Evolutionary conservation across 2,329 filamentous ascomycete species (phyloP), one percentile per base, ranked within the genome.

Genomic region (Fusarium anguioides): DNA sequence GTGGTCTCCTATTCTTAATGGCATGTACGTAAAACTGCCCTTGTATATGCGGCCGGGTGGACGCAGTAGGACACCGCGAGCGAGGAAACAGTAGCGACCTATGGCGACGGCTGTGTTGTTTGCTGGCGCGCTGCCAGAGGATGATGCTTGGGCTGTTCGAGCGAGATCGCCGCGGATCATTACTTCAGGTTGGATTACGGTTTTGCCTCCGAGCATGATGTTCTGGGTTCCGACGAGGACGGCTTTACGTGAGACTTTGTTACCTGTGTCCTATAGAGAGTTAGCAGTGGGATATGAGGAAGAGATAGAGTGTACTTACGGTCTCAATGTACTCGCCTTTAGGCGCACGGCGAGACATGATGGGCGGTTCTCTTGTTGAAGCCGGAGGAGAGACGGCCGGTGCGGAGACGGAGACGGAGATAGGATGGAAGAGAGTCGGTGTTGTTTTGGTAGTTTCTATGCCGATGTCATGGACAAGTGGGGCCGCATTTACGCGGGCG

Each of bases 241-340:
- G 64, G 93, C 92, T 71, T 93, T 93, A 70, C 96, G 93, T 36
- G 94, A 95, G 74, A 99, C 96, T 82, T 98, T 98, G 86, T 99
- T 99, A 70, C 96, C 96, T 4, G 94, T 97, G 81, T 98, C 95
- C 94, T 97, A 71, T 9, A 18, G 20, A 15, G 17, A 3, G 27
- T 62, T 14, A 56, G 50, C 24, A 29, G 44, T 24, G 29, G 20
- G 45, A 55, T 35, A 20, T 14, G 1, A 23, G 17, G 18, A 33
- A 17, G 3, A 6, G 8, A 18, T 21, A 15, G 10, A n/a, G 31
- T 33, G 31, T 33, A 29, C 55, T 74, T 85, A 97, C 94, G 52
- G 96, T 99, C 81, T 97, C 95, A 66, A 99, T 97, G 77, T 97
- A 98, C 80, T 97, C 94, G 80, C 93, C 93, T 80, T 94, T 97